Conservation (phyloP, 257 asterid species). For the Penstemon davidsonii region DNA sequence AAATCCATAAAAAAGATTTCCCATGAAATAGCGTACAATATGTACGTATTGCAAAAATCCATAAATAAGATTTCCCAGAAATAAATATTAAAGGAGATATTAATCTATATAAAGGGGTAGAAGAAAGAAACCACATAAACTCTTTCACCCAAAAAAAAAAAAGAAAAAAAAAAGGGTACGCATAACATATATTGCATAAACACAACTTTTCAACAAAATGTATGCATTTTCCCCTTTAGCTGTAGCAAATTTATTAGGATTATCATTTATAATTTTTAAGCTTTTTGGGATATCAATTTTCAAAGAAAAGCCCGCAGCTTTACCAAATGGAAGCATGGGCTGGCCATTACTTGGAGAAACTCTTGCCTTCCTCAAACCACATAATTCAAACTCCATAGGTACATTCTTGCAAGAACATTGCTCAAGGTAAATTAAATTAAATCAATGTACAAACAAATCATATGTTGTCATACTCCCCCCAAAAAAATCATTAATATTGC, state of each 20-base stretch:
- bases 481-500: too few relatives aligned
- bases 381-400: slow-evolving; percentile 55
- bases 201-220: slow-evolving; percentile 22
- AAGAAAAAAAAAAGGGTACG: neutral
- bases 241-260: neutral
- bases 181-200: neutral
- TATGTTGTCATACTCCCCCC: too few relatives aligned
- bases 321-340: slow-evolving; percentile 64
- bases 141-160: neutral
- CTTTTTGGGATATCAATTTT: slow-evolving; percentile 23
- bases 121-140: neutral
- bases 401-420: slow-evolving; percentile 54
- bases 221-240: slow-evolving; percentile 21
- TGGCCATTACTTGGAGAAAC: slow-evolving; percentile 75
- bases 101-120: slow-evolving; percentile 9
- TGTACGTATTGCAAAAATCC: too few relatives aligned
- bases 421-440: slow-evolving; percentile 35
- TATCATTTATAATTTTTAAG: slow-evolving; percentile 15
- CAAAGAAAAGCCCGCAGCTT: slow-evolving; percentile 22
- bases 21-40: too few relatives aligned
- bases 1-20: too few relatives aligned
- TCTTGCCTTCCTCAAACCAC: slow-evolving; percentile 59
- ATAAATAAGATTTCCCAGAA: too few relatives aligned
- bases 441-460: too few relatives aligned
- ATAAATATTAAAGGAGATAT: too few relatives aligned